Conservation (phyloP, 257 asterid genomes). For the Rhazya stricta region DNA sequence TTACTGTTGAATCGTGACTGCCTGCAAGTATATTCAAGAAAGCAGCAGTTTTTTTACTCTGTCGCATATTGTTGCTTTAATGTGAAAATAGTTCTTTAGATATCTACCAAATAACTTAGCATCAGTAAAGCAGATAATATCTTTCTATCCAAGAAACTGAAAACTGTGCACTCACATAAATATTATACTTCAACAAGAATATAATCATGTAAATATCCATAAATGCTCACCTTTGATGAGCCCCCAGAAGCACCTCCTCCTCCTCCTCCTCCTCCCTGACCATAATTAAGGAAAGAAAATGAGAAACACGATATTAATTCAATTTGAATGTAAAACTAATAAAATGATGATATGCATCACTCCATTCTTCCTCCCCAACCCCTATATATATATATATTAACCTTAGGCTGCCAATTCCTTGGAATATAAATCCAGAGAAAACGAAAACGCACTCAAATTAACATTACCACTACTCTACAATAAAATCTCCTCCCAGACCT, state of each 20-base stretch:
- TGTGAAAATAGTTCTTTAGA: too few relatives aligned
- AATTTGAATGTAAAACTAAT: not conserved
- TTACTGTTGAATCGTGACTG: not conserved
- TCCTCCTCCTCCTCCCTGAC: constrained; percentile 54
- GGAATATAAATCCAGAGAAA: not conserved
- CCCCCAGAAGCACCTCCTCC: constrained; percentile 34
- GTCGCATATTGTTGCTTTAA: not conserved
- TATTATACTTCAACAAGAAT: not conserved
- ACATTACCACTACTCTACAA: constrained; percentile 16
- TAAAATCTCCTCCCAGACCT: not conserved
- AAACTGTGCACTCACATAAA: not conserved
- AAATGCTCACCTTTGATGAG: constrained; percentile 45
- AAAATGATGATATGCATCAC: not conserved
- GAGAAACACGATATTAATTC: not conserved
- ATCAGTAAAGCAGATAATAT: not conserved
- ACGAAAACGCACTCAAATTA: constrained; percentile 9
- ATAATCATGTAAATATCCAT: not conserved
- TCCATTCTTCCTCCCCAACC: not conserved
- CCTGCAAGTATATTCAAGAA: not conserved
- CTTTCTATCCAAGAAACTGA: not conserved
- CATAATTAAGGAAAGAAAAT: constrained; percentile 14
- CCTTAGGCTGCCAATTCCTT: not conserved
- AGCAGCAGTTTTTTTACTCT: not conserved
- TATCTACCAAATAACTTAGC: not conserved
- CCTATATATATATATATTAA: not conserved